Base-by-base conservation (phyloP, 768 basidiomycete genomes). In the Paxillus ammoniavirescens region DNA sequence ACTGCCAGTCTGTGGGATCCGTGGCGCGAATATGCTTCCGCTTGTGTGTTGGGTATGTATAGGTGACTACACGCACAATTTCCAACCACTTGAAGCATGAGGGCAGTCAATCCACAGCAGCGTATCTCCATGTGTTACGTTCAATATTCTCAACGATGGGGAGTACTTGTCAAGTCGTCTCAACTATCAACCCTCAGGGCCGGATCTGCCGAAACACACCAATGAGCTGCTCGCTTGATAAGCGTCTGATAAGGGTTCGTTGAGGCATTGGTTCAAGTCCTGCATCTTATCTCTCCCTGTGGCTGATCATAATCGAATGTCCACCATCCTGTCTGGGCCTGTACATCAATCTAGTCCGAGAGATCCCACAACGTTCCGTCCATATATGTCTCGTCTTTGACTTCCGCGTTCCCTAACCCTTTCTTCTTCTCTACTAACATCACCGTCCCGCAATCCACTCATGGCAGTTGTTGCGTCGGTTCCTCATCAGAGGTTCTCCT, bases 161-260 rank as follows among this genome's bases (percentile, higher is more conserved):
- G 12, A 40, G 30, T n/a, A n/a, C n/a, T n/a, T 33, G 40, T 33
- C 17, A 42, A 6, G 26, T 36, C 36, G 43, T 37, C 42, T 14
- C 35, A 5, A 50, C 9, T 35, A 35, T 33, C 2, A 33, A 9
- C 12, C 21, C 3, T 21, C 21, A 21, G 21, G 21, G 9, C 12
- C 12, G 7, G 49, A 13, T 31, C 2, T 26, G 31, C 31, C 17
- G 3, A 8, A 33, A 10, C 51, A 38, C 36, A 40, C 43, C 8
- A 21, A 50, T 2, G 36, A 33, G 8, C 7, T 12, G 13, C 33
- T 4, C 42, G 42, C 5, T 26, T 31, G 53, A 60, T 43, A 61
- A 47, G 47, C 37, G 33, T 33, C 21, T 61, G 66, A 67, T 66
- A 66, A 61, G 59, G 26, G 52, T 40, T 5, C 50, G 36, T 44